Conservation (phyloP, 2,329 filamentous ascomycete genomes). For the Epichloe sibirici region DNA sequence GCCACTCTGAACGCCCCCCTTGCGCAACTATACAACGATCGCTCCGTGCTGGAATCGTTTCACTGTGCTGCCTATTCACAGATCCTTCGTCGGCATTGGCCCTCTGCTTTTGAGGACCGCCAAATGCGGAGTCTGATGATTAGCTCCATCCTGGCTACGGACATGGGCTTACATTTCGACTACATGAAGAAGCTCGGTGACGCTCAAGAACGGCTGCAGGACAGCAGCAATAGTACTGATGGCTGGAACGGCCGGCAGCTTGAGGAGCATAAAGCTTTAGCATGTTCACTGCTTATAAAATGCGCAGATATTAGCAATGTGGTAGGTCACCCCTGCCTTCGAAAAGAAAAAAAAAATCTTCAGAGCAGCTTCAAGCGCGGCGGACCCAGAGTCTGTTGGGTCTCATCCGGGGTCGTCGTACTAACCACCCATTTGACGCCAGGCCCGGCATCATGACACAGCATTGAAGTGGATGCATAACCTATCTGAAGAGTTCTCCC, state of each 20-base stretch:
- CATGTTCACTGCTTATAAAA: constrained; percentile 91
- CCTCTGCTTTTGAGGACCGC: constrained; percentile 62
- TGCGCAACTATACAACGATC: constrained; percentile 92
- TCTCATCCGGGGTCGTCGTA: not conserved
- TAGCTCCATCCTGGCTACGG: constrained; percentile 91
- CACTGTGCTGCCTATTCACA: constrained; percentile 96
- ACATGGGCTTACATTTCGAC: constrained; percentile 94
- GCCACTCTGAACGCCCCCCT: constrained; percentile 84
- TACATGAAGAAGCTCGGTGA: constrained; percentile 86
- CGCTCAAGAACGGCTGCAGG: constrained; percentile 64
- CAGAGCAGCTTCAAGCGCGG: too few species aligned
- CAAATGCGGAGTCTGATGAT: constrained; percentile 87
- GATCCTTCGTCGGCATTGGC: constrained; percentile 88
- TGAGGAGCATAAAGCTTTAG: constrained; percentile 64
- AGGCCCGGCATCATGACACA: constrained; percentile 74
- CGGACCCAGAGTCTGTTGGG: not conserved
- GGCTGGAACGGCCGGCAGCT: constrained; percentile 66
- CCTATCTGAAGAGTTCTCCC: constrained; percentile 87
- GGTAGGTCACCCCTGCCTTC: constrained; percentile 39
- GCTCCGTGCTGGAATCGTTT: constrained; percentile 91
- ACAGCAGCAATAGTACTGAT: constrained; percentile 52
- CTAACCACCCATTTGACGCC: constrained; percentile 4
- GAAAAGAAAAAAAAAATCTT: too few species aligned
- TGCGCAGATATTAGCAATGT: constrained; percentile 99
- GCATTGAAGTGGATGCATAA: constrained; percentile 86